Conservation (phyloP, 495 filamentous ascomycete genomes). For the Aspergillus funiculosus region DNA sequence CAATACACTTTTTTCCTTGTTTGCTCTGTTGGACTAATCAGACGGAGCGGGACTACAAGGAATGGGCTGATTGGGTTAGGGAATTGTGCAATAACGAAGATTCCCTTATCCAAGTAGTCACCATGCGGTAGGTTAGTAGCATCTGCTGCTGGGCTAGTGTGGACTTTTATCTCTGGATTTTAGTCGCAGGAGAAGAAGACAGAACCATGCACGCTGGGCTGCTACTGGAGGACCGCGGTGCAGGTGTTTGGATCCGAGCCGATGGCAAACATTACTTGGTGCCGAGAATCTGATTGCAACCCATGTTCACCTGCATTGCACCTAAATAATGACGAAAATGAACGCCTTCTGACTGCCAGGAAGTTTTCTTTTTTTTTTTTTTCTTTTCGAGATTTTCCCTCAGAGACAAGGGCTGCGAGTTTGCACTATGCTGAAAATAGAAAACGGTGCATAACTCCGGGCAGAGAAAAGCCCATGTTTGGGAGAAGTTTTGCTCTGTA, state of each 20-base stretch:
- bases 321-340: not conserved
- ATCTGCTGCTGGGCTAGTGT: not conserved
- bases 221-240: too few relatives aligned
- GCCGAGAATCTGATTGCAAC: not conserved
- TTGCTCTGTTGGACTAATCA: constrained; percentile 12
- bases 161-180: not conserved
- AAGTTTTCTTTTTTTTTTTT: too few relatives aligned
- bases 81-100: not conserved
- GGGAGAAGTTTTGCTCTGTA: too few relatives aligned
- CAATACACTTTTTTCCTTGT: constrained; percentile 1
- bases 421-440: constrained; percentile 8
- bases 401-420: too few relatives aligned
- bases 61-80: constrained; percentile 5
- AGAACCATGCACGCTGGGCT: not conserved
- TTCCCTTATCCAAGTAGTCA: constrained; percentile 4
- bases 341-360: too few relatives aligned
- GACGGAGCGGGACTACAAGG: constrained; percentile 5
- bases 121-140: not conserved
- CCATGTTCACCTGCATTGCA: not conserved
- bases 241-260: not conserved
- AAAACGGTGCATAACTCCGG: not conserved
- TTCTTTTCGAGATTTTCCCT: too few relatives aligned
- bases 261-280: not conserved
- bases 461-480: too few relatives aligned
- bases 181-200: not conserved